phyloP scores from a whole-genome alignment of 108 stramenopile species.

The Cyclotella choctawhatcheeana region DNA sequence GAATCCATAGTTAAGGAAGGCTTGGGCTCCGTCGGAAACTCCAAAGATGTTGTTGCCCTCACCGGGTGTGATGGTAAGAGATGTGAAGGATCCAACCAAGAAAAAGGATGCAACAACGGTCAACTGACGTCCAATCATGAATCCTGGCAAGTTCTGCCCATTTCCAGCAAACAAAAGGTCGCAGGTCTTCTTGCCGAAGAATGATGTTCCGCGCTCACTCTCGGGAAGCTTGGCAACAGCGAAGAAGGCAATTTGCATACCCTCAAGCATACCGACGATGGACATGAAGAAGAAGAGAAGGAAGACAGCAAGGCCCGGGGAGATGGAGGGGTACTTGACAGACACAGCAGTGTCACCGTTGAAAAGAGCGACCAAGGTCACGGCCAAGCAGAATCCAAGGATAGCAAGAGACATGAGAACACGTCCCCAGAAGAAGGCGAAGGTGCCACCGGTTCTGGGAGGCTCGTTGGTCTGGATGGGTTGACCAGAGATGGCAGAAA shows the following conservation, averaged over 20 bases:
- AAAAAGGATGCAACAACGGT: conserved; percentile 71
- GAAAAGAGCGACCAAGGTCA: conserved; percentile 69
- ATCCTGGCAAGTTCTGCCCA: conserved; percentile 73
- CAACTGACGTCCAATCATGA: conserved; percentile 87
- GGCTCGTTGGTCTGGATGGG: conserved; percentile 73
- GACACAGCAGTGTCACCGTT: conserved; percentile 67
- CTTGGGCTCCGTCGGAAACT: conserved; percentile 64
- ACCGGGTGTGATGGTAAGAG: conserved; percentile 52
- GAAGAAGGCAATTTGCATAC: conserved; percentile 89
- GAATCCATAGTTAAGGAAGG: conserved; percentile 83
- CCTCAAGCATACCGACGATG: conserved; percentile 84
- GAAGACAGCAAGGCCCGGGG: conserved; percentile 53
- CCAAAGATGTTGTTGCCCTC: conserved; percentile 75
- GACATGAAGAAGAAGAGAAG: conserved; percentile 77
- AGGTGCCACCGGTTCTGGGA: conserved; percentile 44
- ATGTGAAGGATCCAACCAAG: conserved; percentile 73
- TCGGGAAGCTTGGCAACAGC: conserved; percentile 73
- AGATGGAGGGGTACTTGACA: conserved; percentile 43
- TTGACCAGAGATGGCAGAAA: conserved; percentile 62
- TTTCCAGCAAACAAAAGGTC: conserved; percentile 69
- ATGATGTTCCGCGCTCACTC: conserved; percentile 43
- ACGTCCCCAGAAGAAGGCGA: conserved; percentile 75
- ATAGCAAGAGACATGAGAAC: conserved; percentile 66
- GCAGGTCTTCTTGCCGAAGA: conserved; percentile 61
- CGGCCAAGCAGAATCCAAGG: conserved; percentile 71